Evolutionary conservation across 805 yeast genomes (phyloP).

Genomic region (Ogataea nakhonphanomensis): DNA sequence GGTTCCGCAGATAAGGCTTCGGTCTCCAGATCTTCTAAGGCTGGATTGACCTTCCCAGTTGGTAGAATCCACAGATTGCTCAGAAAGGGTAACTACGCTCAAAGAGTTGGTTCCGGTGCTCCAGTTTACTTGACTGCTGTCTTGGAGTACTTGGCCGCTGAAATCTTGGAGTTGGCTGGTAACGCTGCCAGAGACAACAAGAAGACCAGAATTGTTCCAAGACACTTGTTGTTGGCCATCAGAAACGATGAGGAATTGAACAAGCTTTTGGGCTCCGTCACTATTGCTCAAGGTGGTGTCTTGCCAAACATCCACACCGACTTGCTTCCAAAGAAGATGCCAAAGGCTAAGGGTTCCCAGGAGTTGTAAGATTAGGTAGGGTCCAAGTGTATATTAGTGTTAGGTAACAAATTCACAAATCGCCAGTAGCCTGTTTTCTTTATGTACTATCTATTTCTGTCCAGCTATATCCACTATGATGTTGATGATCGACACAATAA

Average conservation of each 20-base stretch:
- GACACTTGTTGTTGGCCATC: slow-evolving; percentile 97
- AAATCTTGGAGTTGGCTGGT: slow-evolving; percentile 97
- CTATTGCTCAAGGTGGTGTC: slow-evolving; percentile 99
- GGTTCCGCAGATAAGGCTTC: slow-evolving; percentile 93
- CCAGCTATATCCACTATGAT: slow-evolving; percentile 46
- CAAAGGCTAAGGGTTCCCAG: slow-evolving; percentile 54
- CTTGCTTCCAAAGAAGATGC: slow-evolving; percentile 67
- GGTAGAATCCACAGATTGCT: slow-evolving; percentile 98
- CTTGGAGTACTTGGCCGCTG: slow-evolving; percentile 95
- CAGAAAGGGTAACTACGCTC: slow-evolving; percentile 97
- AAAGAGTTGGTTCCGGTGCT: slow-evolving; percentile 99
- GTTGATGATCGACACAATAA: slow-evolving; percentile 80
- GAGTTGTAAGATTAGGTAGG: slow-evolving; percentile 41
- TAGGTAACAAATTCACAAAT: slow-evolving; percentile 13
- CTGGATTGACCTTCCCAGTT: slow-evolving; percentile 98
- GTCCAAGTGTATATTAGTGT: slow-evolving; percentile 28
- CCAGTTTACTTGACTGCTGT: slow-evolving; percentile 98
- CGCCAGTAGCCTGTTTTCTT: neutral
- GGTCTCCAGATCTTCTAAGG: slow-evolving; percentile 97
- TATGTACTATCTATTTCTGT: slow-evolving; percentile 8
- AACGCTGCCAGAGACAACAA: slow-evolving; percentile 98
- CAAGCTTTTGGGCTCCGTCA: slow-evolving; percentile 87
- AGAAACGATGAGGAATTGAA: slow-evolving; percentile 98
- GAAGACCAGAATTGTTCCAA: slow-evolving; percentile 98
- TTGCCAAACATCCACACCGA: slow-evolving; percentile 95